Evolutionary conservation across 1,284 basidiomycete genomes (phyloP).

Genomic region (Cryptococcus neoformans): DNA sequence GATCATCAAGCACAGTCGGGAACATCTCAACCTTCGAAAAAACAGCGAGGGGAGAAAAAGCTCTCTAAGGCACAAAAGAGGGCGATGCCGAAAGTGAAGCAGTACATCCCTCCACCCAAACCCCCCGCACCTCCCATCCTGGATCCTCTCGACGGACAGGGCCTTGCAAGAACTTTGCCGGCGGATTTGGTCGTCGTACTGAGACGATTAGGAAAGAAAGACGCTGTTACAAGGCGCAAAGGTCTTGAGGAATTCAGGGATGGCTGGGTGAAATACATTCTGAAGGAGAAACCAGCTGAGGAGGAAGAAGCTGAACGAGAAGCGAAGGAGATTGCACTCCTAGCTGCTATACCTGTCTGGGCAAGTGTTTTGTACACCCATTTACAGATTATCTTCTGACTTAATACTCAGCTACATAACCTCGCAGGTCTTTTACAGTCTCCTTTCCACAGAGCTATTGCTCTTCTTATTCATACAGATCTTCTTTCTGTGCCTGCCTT

Average conservation of each 20-base stretch:
- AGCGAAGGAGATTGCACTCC: constrained; percentile 38
- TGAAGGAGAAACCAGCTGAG: constrained; percentile 50
- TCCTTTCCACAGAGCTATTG: constrained; percentile 70
- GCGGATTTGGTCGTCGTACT: constrained; percentile 82
- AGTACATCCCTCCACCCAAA: constrained; percentile 81
- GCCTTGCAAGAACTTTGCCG: constrained; percentile 70
- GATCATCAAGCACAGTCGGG: neutral
- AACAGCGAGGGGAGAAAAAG: constrained; percentile 39
- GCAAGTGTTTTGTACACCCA: constrained; percentile 53
- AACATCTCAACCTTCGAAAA: constrained; percentile 2
- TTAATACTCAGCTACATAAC: constrained; percentile 68
- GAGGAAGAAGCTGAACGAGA: constrained; percentile 53
- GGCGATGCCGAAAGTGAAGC: constrained; percentile 58
- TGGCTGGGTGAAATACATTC: constrained; percentile 59
- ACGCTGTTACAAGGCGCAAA: constrained; percentile 77
- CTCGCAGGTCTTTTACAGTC: constrained; percentile 76
- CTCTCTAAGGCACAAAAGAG: constrained; percentile 46
- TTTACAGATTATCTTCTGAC: no score
- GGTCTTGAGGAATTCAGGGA: constrained; percentile 80
- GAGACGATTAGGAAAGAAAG: constrained; percentile 84
- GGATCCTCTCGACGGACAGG: constrained; percentile 88
- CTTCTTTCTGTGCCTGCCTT: constrained; percentile 61
- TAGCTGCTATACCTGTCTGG: constrained; percentile 74
- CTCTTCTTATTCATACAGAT: constrained; percentile 66
- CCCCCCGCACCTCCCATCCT: constrained; percentile 70